A percentile compares a stretch with the other conserved stretches of the same genome.
phyloP scores from a whole-genome alignment of 805 yeast species.

The Maudiozyma turicensis region DNA sequence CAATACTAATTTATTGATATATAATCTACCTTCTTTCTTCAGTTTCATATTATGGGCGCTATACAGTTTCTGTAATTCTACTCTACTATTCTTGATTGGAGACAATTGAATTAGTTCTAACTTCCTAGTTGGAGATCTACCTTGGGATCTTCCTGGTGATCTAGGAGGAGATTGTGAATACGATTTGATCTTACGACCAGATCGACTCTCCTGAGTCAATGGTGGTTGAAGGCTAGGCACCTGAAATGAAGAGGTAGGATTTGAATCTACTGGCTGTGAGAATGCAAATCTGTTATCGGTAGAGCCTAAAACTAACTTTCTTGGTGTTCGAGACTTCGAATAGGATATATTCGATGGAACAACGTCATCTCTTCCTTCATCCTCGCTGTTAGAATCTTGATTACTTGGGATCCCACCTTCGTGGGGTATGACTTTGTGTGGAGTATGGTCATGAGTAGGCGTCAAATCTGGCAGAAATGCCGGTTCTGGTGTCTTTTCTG shows the following conservation, averaged over 20 bases:
- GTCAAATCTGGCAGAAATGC: background rate
- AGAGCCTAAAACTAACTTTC: slow-evolving; percentile 20
- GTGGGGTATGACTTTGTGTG: background rate
- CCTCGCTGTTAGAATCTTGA: background rate
- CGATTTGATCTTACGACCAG: slow-evolving; percentile 26
- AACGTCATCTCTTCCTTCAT: background rate
- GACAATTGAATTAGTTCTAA: slow-evolving; percentile 35
- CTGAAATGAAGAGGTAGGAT: slow-evolving; percentile 13
- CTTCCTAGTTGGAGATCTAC: slow-evolving; percentile 31
- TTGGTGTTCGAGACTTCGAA: slow-evolving; percentile 15
- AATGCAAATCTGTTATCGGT: slow-evolving; percentile 15
- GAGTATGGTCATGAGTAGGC: background rate
- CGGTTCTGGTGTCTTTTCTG: background rate
- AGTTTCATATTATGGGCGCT: slow-evolving; percentile 20
- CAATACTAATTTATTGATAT: slow-evolving; percentile 62
- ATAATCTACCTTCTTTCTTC: slow-evolving; percentile 46
- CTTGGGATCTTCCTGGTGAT: slow-evolving; percentile 28
- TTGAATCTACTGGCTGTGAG: slow-evolving; percentile 18
- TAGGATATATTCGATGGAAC: background rate
- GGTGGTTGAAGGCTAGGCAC: slow-evolving; percentile 28
- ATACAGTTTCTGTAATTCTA: slow-evolving; percentile 23
- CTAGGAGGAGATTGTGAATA: slow-evolving; percentile 25
- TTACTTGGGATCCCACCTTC: background rate
- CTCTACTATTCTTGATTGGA: slow-evolving; percentile 30
- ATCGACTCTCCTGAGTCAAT: slow-evolving; percentile 16